phyloP scores from a whole-genome alignment of 371 early-diverging fungal genomes.

The Paraphysoderma sedebokerense region DNA sequence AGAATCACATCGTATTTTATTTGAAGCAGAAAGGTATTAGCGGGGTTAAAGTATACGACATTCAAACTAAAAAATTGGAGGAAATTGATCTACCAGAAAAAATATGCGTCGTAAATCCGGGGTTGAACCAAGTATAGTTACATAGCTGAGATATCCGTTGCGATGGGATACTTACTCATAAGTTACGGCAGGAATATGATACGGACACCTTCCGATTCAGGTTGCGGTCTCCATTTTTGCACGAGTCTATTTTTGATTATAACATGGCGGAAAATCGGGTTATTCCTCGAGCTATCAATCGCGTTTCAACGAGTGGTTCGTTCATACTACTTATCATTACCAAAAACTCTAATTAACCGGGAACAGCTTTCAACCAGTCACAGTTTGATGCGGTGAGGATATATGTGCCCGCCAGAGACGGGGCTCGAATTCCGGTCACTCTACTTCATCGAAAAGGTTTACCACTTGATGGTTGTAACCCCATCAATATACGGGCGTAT shows the following conservation, averaged over 20 bases:
- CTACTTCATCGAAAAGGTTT: slow-evolving; percentile 37
- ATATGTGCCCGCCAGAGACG: slow-evolving; percentile 26
- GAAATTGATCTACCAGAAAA: slow-evolving; percentile 36
- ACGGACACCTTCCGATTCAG: slow-evolving; percentile 47
- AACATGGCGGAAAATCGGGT: slow-evolving; percentile 33
- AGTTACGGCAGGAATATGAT: slow-evolving; percentile 29
- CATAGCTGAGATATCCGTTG: background rate
- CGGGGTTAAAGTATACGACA: slow-evolving; percentile 13
- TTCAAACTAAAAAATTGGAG: slow-evolving; percentile 18
- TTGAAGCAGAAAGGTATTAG: slow-evolving; percentile 33
- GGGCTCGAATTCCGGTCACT: slow-evolving; percentile 40
- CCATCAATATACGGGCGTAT: slow-evolving; percentile 55
- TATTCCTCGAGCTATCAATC: slow-evolving; percentile 23
- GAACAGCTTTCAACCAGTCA: slow-evolving; percentile 28
- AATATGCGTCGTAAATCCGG: slow-evolving; percentile 40
- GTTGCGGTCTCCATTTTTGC: slow-evolving; percentile 44
- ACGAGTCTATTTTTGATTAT: slow-evolving; percentile 49
- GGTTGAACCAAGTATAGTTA: background rate
- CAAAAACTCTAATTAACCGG: background rate
- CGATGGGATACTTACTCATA: background rate
- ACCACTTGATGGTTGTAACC: slow-evolving; percentile 32
- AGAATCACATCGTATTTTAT: slow-evolving; percentile 41
- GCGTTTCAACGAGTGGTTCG: slow-evolving; percentile 23
- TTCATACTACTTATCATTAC: background rate
- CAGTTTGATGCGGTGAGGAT: slow-evolving; percentile 30